Conservation (phyloP, 2,329 filamentous ascomycete species). For the Cercospora brassicicola region DNA sequence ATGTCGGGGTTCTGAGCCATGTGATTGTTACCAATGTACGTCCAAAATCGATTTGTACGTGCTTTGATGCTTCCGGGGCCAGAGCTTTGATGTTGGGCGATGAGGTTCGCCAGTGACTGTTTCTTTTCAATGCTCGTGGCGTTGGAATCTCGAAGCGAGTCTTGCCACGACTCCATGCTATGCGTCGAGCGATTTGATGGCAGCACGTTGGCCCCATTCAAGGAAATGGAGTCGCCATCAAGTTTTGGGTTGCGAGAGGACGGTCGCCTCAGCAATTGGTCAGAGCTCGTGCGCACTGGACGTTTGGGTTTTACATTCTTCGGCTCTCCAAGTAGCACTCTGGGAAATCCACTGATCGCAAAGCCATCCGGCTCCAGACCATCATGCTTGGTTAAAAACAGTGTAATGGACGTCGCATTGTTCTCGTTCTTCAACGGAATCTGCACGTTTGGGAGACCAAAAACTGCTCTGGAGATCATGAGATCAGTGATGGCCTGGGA, state of each 20-base stretch:
- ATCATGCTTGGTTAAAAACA: constrained; percentile 38
- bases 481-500: constrained; percentile 30
- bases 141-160: constrained; percentile 25
- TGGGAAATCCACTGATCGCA: constrained; percentile 41
- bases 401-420: constrained; percentile 36
- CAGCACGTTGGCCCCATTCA: constrained; percentile 24
- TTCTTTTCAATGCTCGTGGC: constrained; percentile 21
- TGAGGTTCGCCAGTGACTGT: constrained; percentile 36
- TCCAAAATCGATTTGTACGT: constrained; percentile 41
- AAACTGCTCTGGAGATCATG: constrained; percentile 36
- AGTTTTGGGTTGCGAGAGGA: constrained; percentile 17
- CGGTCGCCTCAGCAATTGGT: constrained; percentile 23
- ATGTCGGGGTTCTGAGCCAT: constrained; percentile 39
- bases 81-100: constrained; percentile 31
- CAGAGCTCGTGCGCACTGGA: constrained; percentile 29
- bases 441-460: constrained; percentile 36
- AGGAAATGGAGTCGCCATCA: constrained; percentile 32
- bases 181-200: constrained; percentile 2
- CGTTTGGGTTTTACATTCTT: constrained; percentile 21
- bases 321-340: constrained; percentile 36
- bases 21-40: constrained; percentile 40
- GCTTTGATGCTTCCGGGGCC: constrained; percentile 26
- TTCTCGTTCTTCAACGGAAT: constrained; percentile 37
- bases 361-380: constrained; percentile 38
- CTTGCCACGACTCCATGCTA: constrained; percentile 30